These are phyloP conservation scores for Solanum rostratum DNA, from an alignment of 257 asterid species.

Conservation along the genomic window DNA sequence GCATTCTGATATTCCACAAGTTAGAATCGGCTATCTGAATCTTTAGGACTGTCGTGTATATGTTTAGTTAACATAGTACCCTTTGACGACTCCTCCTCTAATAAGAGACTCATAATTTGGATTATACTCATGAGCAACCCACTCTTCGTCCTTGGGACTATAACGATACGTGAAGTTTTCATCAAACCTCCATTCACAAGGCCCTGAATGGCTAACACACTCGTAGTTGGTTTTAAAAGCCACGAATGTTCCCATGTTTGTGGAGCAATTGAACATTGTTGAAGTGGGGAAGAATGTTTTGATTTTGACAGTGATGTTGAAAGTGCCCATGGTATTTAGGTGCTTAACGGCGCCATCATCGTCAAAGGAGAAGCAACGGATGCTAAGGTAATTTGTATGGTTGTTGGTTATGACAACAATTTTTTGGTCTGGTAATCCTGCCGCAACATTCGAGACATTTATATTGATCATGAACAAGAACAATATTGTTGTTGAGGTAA, in stretches of 20 bases:
- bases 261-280: slow-evolving; percentile 62
- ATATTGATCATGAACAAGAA: not conserved
- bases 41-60: not conserved
- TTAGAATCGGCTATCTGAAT: not conserved
- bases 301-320: slow-evolving; percentile 17
- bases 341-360: slow-evolving; percentile 16
- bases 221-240: slow-evolving; percentile 31
- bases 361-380: slow-evolving; percentile 52
- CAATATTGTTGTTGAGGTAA: not conserved
- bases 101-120: slow-evolving; percentile 66
- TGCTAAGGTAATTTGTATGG: slow-evolving; percentile 50
- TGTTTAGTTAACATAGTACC: slow-evolving; percentile 42
- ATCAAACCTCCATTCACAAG: slow-evolving; percentile 62
- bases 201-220: slow-evolving; percentile 4
- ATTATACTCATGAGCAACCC: slow-evolving; percentile 29
- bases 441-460: not conserved
- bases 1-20: not conserved
- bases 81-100: slow-evolving; percentile 57
- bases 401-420: slow-evolving; percentile 33
- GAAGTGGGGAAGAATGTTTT: slow-evolving; percentile 19
- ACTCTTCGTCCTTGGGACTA: not conserved
- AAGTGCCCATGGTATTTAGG: slow-evolving; percentile 24
- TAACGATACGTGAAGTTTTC: slow-evolving; percentile 27
- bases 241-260: slow-evolving; percentile 62
- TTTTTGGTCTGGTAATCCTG: not conserved